Evolutionary conservation across 1,284 basidiomycete genomes (phyloP).

Genomic region (Rhodotorula sp.): DNA sequence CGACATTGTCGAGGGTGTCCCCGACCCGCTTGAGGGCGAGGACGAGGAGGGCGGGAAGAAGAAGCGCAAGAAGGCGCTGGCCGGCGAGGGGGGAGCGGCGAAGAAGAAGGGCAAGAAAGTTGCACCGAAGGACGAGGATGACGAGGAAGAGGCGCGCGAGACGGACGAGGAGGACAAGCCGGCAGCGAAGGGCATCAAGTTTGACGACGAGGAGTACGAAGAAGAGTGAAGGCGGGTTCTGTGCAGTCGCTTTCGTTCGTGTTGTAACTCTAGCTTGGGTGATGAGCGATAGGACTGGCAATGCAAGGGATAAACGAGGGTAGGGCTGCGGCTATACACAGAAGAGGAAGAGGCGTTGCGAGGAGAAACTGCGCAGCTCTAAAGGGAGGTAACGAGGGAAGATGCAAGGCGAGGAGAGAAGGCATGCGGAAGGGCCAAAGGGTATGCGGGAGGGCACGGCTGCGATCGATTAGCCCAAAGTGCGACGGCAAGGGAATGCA

Average conservation of each 20-base stretch:
- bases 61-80: conserved; percentile 42
- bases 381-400: too few species aligned
- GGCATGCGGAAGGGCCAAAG: too few species aligned
- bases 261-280: not conserved
- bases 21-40: conserved; percentile 65
- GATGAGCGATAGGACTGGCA: not conserved
- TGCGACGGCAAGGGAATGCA: too few species aligned
- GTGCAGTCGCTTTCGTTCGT: not conserved
- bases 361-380: too few species aligned
- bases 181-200: not conserved
- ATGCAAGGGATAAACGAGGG: not conserved
- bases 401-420: too few species aligned
- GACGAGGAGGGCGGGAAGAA: conserved; percentile 51
- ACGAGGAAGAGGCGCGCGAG: conserved; percentile 12
- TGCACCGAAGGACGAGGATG: conserved; percentile 8
- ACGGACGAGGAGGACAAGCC: not conserved
- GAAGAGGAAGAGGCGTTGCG: too few species aligned
- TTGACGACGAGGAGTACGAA: conserved; percentile 4
- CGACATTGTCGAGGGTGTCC: conserved; percentile 84
- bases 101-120: conserved; percentile 1
- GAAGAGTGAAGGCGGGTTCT: not conserved
- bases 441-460: too few species aligned
- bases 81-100: conserved; percentile 42
- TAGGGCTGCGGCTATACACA: not conserved
- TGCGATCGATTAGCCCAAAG: too few species aligned